Evolutionary conservation across 1,284 basidiomycete species (phyloP).

Genomic region (Thecaphora thlaspeos): DNA sequence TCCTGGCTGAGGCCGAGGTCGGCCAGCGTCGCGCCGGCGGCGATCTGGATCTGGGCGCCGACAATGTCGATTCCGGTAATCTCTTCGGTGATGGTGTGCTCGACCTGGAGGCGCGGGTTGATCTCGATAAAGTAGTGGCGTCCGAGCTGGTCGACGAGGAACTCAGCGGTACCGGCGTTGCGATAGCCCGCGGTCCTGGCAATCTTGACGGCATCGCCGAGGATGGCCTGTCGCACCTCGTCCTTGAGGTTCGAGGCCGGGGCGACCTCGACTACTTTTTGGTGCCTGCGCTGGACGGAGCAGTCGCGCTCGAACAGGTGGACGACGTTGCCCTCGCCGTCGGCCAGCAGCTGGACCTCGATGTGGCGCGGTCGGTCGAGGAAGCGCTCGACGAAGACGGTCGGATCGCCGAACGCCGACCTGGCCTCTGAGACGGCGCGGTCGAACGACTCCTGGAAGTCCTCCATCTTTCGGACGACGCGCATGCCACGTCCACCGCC

Average conservation of each 20-base stretch:
- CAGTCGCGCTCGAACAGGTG: conserved; percentile 70
- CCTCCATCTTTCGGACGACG: conserved; percentile 72
- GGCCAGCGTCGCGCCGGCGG: conserved; percentile 9
- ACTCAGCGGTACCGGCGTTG: conserved; percentile 31
- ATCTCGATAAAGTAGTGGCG: conserved; percentile 34
- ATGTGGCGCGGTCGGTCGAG: conserved; percentile 58
- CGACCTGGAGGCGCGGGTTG: conserved; percentile 41
- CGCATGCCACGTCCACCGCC: conserved; percentile 73
- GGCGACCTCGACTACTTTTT: conserved; percentile 88
- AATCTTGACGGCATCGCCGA: conserved; percentile 11
- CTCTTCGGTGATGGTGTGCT: conserved; percentile 35
- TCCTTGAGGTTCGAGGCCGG: conserved; percentile 92
- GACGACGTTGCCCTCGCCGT: conserved; percentile 64
- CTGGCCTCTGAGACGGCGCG: conserved; percentile 74
- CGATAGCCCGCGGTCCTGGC: conserved; percentile 6
- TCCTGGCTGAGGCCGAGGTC: conserved; percentile 70
- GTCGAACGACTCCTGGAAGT: conserved; percentile 77
- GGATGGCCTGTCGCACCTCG: conserved; percentile 73
- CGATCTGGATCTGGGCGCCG: conserved; percentile 16
- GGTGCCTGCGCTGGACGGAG: conserved; percentile 67
- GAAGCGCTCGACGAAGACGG: conserved; percentile 69
- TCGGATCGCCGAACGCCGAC: conserved; percentile 63
- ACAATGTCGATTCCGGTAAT: conserved; percentile 23
- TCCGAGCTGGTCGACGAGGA: conserved; percentile 13
- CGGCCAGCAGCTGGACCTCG: conserved; percentile 72